These are phyloP conservation scores for Prunus yedoensis DNA, from an alignment of 331 rosid genomes.

Conservation along the genomic window DNA sequence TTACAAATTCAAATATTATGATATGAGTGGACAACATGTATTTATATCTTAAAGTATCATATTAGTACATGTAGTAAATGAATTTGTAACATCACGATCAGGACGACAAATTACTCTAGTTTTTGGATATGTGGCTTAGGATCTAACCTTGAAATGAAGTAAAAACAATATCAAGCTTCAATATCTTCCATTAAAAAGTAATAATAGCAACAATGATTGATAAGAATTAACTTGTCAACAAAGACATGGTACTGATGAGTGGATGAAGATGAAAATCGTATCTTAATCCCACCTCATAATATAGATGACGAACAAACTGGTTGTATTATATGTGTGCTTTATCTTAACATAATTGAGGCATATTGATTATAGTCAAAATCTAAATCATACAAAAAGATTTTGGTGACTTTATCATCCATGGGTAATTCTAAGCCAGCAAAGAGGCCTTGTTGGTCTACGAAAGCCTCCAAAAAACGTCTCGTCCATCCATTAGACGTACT, in stretches of 20 bases:
- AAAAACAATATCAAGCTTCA: too few species aligned
- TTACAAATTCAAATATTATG: too few species aligned
- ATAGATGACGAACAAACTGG: neutral
- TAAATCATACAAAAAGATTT: slow-evolving; percentile 12
- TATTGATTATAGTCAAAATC: slow-evolving; percentile 1
- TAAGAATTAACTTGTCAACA: neutral
- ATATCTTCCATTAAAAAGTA: neutral
- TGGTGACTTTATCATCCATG: neutral
- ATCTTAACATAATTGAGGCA: neutral
- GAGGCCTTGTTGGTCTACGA: neutral
- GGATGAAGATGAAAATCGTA: neutral
- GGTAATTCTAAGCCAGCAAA: neutral
- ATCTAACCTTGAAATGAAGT: too few species aligned
- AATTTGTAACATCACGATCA: too few species aligned
- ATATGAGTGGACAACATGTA: too few species aligned
- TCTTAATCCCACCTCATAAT: neutral
- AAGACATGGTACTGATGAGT: neutral
- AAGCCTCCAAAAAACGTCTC: neutral
- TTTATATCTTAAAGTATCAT: too few species aligned
- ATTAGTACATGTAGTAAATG: too few species aligned
- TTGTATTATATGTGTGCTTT: neutral
- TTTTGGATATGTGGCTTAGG: too few species aligned
- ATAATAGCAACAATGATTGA: neutral
- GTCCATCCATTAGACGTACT: too few species aligned
- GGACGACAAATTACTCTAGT: too few species aligned